Percentiles rank a stretch among this genome's conserved stretches.
phyloP scores from a whole-genome alignment of 768 basidiomycete species.

The Lactarius quietus region DNA sequence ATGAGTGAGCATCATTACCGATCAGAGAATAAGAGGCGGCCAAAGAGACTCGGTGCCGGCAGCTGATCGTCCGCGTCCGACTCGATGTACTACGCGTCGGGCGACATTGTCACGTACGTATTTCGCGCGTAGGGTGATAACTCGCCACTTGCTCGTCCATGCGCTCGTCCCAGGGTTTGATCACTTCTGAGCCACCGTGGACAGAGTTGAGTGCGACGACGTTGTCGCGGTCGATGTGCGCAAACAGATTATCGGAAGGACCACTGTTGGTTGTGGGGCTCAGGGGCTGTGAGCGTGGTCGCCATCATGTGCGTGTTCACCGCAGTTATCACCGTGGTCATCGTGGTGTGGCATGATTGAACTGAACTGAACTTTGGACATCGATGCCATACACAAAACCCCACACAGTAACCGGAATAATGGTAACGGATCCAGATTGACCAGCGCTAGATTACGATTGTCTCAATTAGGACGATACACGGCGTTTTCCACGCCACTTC shows the following conservation, averaged over 20 bases:
- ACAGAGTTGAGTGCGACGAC: conserved; percentile 75
- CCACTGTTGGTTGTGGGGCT: conserved; percentile 44
- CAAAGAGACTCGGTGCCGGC: conserved; percentile 38
- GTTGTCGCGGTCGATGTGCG: conserved; percentile 73
- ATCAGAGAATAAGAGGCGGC: neutral
- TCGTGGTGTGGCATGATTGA: conserved; percentile 53
- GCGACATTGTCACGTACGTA: too few species aligned
- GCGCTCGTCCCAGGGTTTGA: conserved; percentile 87
- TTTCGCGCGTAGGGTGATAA: too few species aligned
- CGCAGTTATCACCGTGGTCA: conserved; percentile 45
- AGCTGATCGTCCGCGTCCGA: conserved; percentile 92
- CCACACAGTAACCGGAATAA: too few species aligned
- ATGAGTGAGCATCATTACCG: neutral
- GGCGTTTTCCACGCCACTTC: too few species aligned
- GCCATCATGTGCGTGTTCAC: conserved; percentile 48
- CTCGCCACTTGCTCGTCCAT: conserved; percentile 63
- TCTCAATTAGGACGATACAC: too few species aligned
- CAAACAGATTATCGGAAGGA: conserved; percentile 67
- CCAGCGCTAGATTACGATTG: too few species aligned
- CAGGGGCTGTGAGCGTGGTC: conserved; percentile 59
- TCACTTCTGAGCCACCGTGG: conserved; percentile 50
- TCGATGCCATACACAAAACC: too few species aligned
- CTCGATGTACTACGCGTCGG: conserved; percentile 59
- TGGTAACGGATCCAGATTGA: too few species aligned
- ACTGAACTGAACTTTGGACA: neutral